A percentile compares a stretch with the other conserved stretches of the same genome.
phyloP scores from a whole-genome alignment of 371 early-diverging fungal genomes.

The Mucor plumbeus region DNA sequence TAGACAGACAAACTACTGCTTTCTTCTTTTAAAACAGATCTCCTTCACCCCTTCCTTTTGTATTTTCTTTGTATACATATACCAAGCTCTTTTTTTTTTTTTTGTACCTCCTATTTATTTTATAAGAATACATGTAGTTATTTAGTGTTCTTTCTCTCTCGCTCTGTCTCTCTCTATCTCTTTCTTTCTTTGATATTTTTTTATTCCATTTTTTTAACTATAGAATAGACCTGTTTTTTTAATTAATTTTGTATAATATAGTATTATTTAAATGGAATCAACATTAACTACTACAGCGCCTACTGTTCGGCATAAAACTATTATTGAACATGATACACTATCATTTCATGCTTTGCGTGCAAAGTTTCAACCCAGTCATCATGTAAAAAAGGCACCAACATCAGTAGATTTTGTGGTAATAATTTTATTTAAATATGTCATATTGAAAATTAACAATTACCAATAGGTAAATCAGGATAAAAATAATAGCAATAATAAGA shows the following conservation, averaged over 20 bases:
- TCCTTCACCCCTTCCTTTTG: background rate
- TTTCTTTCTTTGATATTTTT: background rate
- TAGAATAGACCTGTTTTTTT: background rate
- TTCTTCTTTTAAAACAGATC: background rate
- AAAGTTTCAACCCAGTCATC: conserved; percentile 12
- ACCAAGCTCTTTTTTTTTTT: background rate
- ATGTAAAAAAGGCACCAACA: background rate
- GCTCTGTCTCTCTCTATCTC: background rate
- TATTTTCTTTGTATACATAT: background rate
- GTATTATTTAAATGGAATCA: background rate
- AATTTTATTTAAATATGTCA: background rate
- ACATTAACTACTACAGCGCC: background rate
- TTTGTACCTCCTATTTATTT: background rate
- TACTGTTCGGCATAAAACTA: background rate
- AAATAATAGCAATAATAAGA: background rate
- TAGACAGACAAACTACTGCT: background rate
- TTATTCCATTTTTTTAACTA: background rate
- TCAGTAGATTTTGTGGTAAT: background rate
- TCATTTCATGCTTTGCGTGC: conserved; percentile 24
- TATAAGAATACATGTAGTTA: background rate
- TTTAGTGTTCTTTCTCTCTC: background rate
- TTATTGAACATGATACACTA: conserved; percentile 2
- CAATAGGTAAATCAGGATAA: too few relatives aligned
- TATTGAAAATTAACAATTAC: background rate
- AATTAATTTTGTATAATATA: background rate